A percentile compares a stretch with the other conserved stretches of the same genome.
phyloP scores from a whole-genome alignment of 306 rosid species.

The Sindora glabra region DNA sequence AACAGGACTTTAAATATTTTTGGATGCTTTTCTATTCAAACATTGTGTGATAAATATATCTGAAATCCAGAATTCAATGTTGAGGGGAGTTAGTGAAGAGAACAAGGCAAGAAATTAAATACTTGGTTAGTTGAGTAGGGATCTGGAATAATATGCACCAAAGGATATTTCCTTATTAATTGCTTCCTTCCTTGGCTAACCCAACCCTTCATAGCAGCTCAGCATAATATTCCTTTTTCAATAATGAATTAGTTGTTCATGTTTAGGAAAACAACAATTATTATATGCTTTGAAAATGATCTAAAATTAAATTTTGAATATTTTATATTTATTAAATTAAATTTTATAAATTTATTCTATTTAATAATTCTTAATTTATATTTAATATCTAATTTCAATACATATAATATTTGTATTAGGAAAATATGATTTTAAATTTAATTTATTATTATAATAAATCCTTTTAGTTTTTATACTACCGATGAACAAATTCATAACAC shows the following conservation, averaged over 20 bases:
- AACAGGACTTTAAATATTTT: too few relatives aligned
- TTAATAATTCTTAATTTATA: too few relatives aligned
- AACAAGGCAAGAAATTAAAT: constrained; percentile 24
- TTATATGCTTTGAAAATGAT: too few relatives aligned
- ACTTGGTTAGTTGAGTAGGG: constrained; percentile 22
- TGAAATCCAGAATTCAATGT: constrained; percentile 32
- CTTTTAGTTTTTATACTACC: too few relatives aligned
- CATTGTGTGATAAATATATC: constrained; percentile 12
- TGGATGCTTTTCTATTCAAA: neutral
- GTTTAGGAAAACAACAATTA: constrained; percentile 10
- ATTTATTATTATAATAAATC: too few relatives aligned
- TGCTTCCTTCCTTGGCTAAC: constrained; percentile 18
- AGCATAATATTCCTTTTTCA: constrained; percentile 41
- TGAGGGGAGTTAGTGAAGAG: constrained; percentile 27
- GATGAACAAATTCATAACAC: too few relatives aligned
- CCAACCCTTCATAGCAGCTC: constrained; percentile 26
- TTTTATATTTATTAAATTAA: too few relatives aligned
- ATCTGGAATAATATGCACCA: constrained; percentile 27
- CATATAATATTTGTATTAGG: too few relatives aligned
- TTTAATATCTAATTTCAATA: too few relatives aligned
- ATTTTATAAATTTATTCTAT: too few relatives aligned
- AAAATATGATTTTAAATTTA: too few relatives aligned
- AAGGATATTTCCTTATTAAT: constrained; percentile 1
- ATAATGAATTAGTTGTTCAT: constrained; percentile 13
- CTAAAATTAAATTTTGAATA: too few relatives aligned